Conservation (phyloP, 179 eudicot genomes). For the Silene coronaria region DNA sequence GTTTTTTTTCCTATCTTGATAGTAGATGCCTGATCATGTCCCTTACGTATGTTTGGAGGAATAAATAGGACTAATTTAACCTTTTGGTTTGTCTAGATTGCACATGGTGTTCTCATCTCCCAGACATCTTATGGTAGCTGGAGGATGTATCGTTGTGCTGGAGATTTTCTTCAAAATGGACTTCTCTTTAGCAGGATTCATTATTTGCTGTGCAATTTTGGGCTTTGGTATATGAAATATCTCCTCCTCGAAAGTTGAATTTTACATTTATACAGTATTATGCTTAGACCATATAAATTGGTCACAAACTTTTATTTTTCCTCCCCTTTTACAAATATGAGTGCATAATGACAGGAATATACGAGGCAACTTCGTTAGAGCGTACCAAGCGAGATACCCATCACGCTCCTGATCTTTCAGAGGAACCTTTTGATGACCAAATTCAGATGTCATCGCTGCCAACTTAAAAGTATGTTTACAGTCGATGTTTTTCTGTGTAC, state of each 20-base stretch:
- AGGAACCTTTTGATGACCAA: constrained; percentile 63
- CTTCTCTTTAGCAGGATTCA: constrained; percentile 72
- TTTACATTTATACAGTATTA: not conserved
- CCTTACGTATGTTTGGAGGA: not conserved
- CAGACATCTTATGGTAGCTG: constrained; percentile 85
- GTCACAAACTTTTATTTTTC: not conserved
- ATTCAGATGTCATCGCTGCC: constrained; percentile 74
- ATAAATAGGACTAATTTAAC: constrained; percentile 10
- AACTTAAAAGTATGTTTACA: constrained; percentile 46
- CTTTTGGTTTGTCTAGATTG: constrained; percentile 46
- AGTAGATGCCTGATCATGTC: not conserved
- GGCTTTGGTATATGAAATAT: constrained; percentile 56
- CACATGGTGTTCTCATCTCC: constrained; percentile 98
- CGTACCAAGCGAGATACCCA: constrained; percentile 56
- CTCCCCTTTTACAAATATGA: not conserved
- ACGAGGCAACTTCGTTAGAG: constrained; percentile 88
- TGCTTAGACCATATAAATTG: constrained; percentile 1
- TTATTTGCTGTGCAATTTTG: constrained; percentile 65
- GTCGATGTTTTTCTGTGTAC: constrained; percentile 5
- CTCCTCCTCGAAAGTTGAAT: not conserved
- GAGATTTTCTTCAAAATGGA: constrained; percentile 78
- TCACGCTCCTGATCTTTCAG: constrained; percentile 45
- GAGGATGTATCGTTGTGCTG: constrained; percentile 75
- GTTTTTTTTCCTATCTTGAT: not conserved
- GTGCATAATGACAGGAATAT: constrained; percentile 55